Evolutionary conservation across 2,329 filamentous ascomycete genomes (phyloP), one percentile per base, ranked within the genome.

Genomic region (Fusarium phyllophilum): DNA sequence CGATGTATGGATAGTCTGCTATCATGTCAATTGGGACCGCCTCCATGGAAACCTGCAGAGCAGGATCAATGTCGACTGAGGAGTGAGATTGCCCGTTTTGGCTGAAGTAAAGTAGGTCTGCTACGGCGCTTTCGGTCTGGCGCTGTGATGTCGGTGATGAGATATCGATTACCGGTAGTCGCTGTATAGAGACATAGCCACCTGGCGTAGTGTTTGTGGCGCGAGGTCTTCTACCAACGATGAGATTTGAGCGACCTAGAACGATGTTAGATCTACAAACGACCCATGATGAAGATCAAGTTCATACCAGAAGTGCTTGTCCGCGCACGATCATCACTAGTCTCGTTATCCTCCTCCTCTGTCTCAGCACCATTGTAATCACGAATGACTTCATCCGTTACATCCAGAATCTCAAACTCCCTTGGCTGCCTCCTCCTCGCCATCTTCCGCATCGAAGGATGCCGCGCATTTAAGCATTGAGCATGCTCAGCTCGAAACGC

Each of bases 401-500:
- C 66, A 51, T 83, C 81, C 20, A 83, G 68, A n/a, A 83, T 83
- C 77, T 82, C 79, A 65, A 79, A 82, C 26, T 77, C 77, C 42
- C 73, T 78, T 5, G 77, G 75, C 17, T 75, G 74, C 20, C 76
- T 75, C 56, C 75, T 77, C 51, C 71, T 74, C 3, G 77, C 78
- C 75, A 75, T 77, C 52, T 73, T 77, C 11, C 75, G 70, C 82
- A 83, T 83, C 15, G 81, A 82, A 3, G 81, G 82, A 54, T 83
- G 82, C 24, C 68, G 66, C 11, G 75, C 69, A 51, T 77, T 75
- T 38, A 83, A 69, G n/a, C 75, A 74, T 60, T 80, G 80, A 3
- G 81, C 82, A 54, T 83, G 82, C 65, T 83, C 81, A 6, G 77
- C 75, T 36, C 82, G 81, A 57, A 83, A 83, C 9, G 77, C 82